Conservation (phyloP, 257 asterid genomes). For the Buddleja alternifolia region DNA sequence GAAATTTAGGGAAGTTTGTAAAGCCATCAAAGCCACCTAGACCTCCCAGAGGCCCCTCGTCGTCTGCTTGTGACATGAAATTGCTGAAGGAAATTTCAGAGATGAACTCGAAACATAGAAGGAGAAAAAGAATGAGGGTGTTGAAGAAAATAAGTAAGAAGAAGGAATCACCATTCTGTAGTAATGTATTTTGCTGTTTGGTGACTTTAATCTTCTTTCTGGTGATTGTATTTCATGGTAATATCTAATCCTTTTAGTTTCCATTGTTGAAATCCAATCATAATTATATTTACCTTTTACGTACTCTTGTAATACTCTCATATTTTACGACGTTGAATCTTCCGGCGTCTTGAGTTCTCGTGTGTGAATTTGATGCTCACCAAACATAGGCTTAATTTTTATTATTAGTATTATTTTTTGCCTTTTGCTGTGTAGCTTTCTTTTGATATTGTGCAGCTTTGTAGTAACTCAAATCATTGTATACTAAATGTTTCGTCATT, state of each 20-base stretch:
- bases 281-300: too few relatives aligned
- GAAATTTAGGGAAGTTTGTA: slow-evolving; percentile 33
- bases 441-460: too few relatives aligned
- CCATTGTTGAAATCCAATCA: not conserved
- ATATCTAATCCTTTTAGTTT: slow-evolving; percentile 20
- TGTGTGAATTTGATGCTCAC: slow-evolving; percentile 32
- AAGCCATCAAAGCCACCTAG: slow-evolving; percentile 88
- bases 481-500: too few relatives aligned
- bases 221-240: slow-evolving; percentile 85
- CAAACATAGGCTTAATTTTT: not conserved
- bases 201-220: slow-evolving; percentile 69
- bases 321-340: slow-evolving; percentile 6
- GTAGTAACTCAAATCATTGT: too few relatives aligned
- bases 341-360: slow-evolving; percentile 50
- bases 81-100: slow-evolving; percentile 73
- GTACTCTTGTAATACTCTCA: too few relatives aligned
- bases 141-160: slow-evolving; percentile 65
- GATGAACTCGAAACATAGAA: slow-evolving; percentile 65
- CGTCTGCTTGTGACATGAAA: slow-evolving; percentile 79
- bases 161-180: slow-evolving; percentile 48
- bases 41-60: slow-evolving; percentile 84
- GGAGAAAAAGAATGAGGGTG: slow-evolving; percentile 59
- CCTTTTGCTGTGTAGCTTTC: too few relatives aligned
- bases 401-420: too few relatives aligned
- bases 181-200: slow-evolving; percentile 58